Base-by-base conservation (phyloP, 2,329 filamentous ascomycete genomes). In the Aspergillus nomiae region DNA sequence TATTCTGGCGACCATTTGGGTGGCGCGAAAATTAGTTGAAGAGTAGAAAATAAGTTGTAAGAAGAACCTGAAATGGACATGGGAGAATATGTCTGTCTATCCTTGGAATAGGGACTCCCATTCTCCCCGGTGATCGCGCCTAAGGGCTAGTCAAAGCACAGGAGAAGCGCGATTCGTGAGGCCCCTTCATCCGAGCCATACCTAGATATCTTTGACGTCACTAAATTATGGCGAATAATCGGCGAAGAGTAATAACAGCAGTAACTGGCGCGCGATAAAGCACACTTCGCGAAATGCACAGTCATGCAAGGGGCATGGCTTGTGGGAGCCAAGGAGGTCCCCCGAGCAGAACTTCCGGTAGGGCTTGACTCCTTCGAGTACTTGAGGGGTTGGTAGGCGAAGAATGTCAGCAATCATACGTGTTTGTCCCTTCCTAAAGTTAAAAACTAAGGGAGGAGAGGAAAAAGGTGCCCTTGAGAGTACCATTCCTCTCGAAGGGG, bases 141-240 rank as follows among this genome's bases (percentile, higher is more conserved):
- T 66, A 73, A 74, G 76, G 74, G 71, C 60, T 62, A 70, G 56
- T 64, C 64, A 60, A 48, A 64, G 68, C 68, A 73, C 64, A 72
- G 72, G 72, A 73, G 69, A 65, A 65, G 69, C 75, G 71, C 70
- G 74, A 68, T 70, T 68, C 67, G 64, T 69, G 70, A 65, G 63
- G 61, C 71, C 72, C 74, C 71, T 76, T 72, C 63, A 62, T 67
- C 64, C 69, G 72, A 78, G 75, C 74, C 76, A 77, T 78, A 65
- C 70, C 71, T 77, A 67, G 71, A 74, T 77, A 78, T 78, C 73
- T 67, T 74, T 65, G 69, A 76, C 73, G 70, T 77, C 75, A 76
- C 69, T 58, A 60, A 73, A 74, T 72, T 74, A 76, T 76, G 73
- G 67, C 68, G 68, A 68, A 70, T 69, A 70, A 69, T 71, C 65